Base-by-base conservation (phyloP, 495 filamentous ascomycete genomes). In the Amphirosellinia nigrospora region DNA sequence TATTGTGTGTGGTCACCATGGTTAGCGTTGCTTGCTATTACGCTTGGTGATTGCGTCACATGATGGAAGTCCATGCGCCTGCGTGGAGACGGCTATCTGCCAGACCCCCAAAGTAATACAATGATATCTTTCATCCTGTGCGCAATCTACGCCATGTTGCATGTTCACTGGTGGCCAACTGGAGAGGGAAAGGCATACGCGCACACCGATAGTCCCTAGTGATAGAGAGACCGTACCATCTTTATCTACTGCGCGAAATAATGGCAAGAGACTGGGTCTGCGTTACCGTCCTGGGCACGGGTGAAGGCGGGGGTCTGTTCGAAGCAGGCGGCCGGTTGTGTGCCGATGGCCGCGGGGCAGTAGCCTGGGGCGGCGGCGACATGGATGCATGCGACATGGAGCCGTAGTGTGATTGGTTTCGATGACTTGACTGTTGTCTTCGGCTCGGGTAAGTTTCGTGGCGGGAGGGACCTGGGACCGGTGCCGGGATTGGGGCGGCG, bases 241-340 rank as follows among this genome's bases (percentile, higher is more conserved):
- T 72, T 93, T 93, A 80, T 99, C 97, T 16, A 97, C 96, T 0
- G 94, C 93, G 64, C 92, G 89, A 85, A 99, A 99, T 23, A 98
- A 84, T 0, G 92, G 93, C 73, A 92, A 90, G 10, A 99, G 85
- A 0, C 89, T 87, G 39, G 91, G 90, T 95, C 93, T 0, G 85
- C 87, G 26, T 88, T 85, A 61, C 86, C 79, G 19, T 91, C 88
- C 56, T 74, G 72, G 13, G 89, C 23, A 87, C 87, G 7, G 89
- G 87, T 23, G 89, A 89, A 23, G 88, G 86, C 2, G 91, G 90
- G 2, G 89, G 91, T 41, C 87, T 81, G n/a, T 89, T 89, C n/a
- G 71, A 70, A 43, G 86, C 63, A 60, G 91, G 80, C 68, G 87
- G 82, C 69, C 88, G 79, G 79, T 85, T 81, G 23, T 81, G 82